Conservation (phyloP, 2,329 filamentous ascomycete species). For the Neonectria faginata region DNA sequence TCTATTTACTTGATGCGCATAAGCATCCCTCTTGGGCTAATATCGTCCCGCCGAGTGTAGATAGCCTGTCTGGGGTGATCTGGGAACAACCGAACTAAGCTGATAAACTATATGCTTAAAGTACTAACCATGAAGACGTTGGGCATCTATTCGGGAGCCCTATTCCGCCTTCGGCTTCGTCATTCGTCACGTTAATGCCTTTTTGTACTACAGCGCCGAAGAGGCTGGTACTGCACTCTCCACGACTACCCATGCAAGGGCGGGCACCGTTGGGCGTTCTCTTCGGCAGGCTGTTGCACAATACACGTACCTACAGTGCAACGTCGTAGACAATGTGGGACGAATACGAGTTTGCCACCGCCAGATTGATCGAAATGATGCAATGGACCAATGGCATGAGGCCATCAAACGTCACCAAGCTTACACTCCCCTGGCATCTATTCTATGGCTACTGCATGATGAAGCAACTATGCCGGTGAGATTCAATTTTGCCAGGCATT, state of each 20-base stretch:
- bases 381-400: background rate
- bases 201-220: background rate
- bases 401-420: background rate
- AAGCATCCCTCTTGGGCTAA: background rate
- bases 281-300: background rate
- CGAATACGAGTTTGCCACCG: background rate
- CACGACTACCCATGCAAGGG: background rate
- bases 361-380: background rate
- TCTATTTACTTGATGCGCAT: background rate
- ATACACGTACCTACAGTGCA: background rate
- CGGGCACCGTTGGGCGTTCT: background rate
- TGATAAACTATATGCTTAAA: background rate
- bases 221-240: background rate
- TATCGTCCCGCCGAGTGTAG: background rate
- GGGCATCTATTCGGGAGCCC: background rate
- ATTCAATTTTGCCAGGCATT: background rate
- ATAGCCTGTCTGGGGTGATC: background rate
- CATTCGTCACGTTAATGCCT: background rate
- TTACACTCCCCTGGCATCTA: background rate
- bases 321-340: background rate
- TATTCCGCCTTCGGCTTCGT: background rate
- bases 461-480: background rate
- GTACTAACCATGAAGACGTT: background rate
- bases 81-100: background rate
- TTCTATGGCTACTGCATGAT: background rate